A percentile compares a stretch with the other conserved stretches of the same genome.
Conservation (phyloP, 108 stramenopile genomes). For the Cyclotella distinguenda region DNA sequence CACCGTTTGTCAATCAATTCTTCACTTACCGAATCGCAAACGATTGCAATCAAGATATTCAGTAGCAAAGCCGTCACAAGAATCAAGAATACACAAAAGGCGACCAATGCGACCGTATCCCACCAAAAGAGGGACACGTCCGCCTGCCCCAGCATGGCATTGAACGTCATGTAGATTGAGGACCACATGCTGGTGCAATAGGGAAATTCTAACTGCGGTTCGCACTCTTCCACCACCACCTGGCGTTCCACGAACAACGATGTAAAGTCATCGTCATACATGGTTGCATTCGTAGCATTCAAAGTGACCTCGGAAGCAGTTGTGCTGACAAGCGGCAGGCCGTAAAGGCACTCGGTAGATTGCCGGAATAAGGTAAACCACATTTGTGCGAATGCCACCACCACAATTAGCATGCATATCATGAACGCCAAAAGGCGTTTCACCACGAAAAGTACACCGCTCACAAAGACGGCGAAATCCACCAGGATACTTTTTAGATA, state of each 20-base stretch:
- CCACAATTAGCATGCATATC: slow-evolving; percentile 63
- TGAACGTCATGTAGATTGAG: slow-evolving; percentile 76
- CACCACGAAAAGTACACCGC: slow-evolving; percentile 70
- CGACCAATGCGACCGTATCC: slow-evolving; percentile 50
- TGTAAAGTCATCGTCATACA: slow-evolving; percentile 13
- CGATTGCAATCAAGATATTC: slow-evolving; percentile 84
- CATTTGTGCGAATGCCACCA: slow-evolving; percentile 84
- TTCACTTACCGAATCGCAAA: slow-evolving; percentile 57
- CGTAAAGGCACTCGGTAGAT: slow-evolving; percentile 36
- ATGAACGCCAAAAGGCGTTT: slow-evolving; percentile 68
- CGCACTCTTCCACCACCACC: slow-evolving; percentile 24
- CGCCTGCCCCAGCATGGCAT: slow-evolving; percentile 73
- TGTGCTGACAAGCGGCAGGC: too few species aligned
- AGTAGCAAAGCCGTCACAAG: slow-evolving; percentile 74
- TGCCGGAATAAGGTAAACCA: slow-evolving; percentile 71
- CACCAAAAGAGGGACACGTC: slow-evolving; percentile 54
- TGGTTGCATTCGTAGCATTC: neutral
- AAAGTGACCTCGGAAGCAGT: too few species aligned
- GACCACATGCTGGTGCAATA: slow-evolving; percentile 33
- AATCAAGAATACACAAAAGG: slow-evolving; percentile 69
- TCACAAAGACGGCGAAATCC: slow-evolving; percentile 85
- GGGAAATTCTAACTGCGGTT: slow-evolving; percentile 21
- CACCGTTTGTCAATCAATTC: neutral
- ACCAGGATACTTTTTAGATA: slow-evolving; percentile 76
- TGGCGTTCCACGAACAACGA: neutral